Base-by-base conservation (phyloP, 2,329 filamentous ascomycete genomes). In the Penicillium griseofulvum region DNA sequence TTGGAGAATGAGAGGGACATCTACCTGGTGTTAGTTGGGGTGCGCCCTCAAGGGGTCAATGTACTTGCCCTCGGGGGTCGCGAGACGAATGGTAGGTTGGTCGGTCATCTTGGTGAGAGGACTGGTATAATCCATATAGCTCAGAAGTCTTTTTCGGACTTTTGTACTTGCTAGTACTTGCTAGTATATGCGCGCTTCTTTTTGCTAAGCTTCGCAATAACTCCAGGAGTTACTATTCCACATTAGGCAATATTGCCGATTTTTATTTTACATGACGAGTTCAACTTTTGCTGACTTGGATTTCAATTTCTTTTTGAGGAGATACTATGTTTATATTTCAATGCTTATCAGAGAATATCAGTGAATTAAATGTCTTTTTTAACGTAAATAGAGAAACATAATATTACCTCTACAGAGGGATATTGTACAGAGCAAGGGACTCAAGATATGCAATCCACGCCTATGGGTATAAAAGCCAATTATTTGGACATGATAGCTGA, bases 1-100 rank as follows among this genome's bases (percentile, higher is more conserved):
- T 62, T 80, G 76, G 26, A 96, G 84, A 71, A 97, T 96, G n/a
- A 80, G 79, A 24, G 87, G 83, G 54, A 95, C 84, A 68, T 97
- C 93, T 96, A 61, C 29, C 11, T 24, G 11, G 16, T 34, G 52
- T 62, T 55, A 64, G 58, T 49, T 26, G 42, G 36, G 12, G 33
- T 33, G 22, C 49, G 11, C 33, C 34, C 24, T 22, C n/a, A 19
- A 38, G 26, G 9, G 33, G 17, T 53, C 43, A 26, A 39, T 39
- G 44, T 17, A 63, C 61, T 62, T 65, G 68, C 75, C 75, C 53
- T 74, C 70, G 45, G 73, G 66, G 1, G 71, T 75, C 16, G 75
- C 75, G 41, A 76, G 70, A 54, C 74, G 68, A 56, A 77, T 74
- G 22, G 66, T 72, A 5, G 74, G 67, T 59, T 74, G 60, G 36